phyloP scores from a whole-genome alignment of 805 yeast genomes.

The baker's yeast (Saccharomyces cerevisiae) region DNA sequence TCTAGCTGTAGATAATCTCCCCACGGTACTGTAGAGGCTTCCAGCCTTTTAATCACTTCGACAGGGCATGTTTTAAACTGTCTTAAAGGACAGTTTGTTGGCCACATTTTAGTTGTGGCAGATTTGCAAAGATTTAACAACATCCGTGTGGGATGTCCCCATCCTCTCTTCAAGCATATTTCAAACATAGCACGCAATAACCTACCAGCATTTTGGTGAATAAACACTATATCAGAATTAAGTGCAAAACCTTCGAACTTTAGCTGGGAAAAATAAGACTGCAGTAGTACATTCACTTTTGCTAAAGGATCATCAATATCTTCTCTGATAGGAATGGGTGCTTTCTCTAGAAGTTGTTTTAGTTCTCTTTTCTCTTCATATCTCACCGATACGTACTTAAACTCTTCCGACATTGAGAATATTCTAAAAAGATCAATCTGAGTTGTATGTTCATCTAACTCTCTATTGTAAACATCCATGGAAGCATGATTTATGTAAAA shows the following conservation, averaged over 20 bases:
- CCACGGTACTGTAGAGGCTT: slow-evolving; percentile 80
- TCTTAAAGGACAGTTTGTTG: slow-evolving; percentile 73
- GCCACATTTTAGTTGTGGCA: slow-evolving; percentile 79
- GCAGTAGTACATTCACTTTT: slow-evolving; percentile 72
- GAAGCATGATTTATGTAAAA: slow-evolving; percentile 75
- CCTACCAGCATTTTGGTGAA: slow-evolving; percentile 90
- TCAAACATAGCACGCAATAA: slow-evolving; percentile 79
- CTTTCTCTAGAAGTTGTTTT: slow-evolving; percentile 53
- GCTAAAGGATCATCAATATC: slow-evolving; percentile 60
- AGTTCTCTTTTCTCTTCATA: slow-evolving; percentile 79
- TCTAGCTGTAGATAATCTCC: slow-evolving; percentile 54
- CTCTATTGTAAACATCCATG: slow-evolving; percentile 55
- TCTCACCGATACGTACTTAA: slow-evolving; percentile 72
- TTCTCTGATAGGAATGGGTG: slow-evolving; percentile 85
- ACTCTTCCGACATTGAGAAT: slow-evolving; percentile 79
- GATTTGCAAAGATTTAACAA: slow-evolving; percentile 64
- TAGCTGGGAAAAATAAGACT: slow-evolving; percentile 75
- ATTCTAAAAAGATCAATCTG: slow-evolving; percentile 69
- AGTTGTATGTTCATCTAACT: slow-evolving; percentile 54
- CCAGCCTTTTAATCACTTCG: slow-evolving; percentile 66
- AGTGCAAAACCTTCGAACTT: slow-evolving; percentile 81
- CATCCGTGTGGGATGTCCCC: slow-evolving; percentile 56
- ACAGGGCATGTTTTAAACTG: slow-evolving; percentile 68
- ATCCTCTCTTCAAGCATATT: slow-evolving; percentile 56
- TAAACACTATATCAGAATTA: slow-evolving; percentile 85